Base-by-base conservation (phyloP, 106 monocot species). In the Gastrodia elata region DNA sequence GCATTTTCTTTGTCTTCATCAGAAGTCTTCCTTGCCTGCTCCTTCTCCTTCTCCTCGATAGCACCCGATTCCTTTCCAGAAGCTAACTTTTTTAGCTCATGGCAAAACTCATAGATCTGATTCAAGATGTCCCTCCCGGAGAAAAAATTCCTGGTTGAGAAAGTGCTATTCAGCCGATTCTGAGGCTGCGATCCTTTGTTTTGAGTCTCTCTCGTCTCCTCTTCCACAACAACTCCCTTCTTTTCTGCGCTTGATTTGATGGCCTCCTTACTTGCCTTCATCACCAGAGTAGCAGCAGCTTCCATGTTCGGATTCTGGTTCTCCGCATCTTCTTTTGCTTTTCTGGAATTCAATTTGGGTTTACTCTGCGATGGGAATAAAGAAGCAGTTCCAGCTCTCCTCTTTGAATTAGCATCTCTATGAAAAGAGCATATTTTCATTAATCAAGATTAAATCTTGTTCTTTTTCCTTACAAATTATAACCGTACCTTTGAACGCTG, bases 101-200 rank as follows among this genome's bases (percentile, higher is more conserved):
- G 39, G 71, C 88, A 97, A 74, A 97, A 90, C 39, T 93, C 97
- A 6, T 90, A 92, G 9, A 97, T 90, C 79, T 97, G 92, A 44
- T 79, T 61, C 73, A 78, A 27, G 1, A 78, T 67, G 13, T 78
- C 78, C 27, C 28, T 78, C 78, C 89, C 85, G 2, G 92, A 75
- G 55, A 92, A 92, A 46, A 96, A 71, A 75, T 92, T 92, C 70
- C 92, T 89, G 38, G 89, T 92, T 16, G 94, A 91, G 30, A 83
- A 38, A 14, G 80, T 91, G 80, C 85, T 91, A 82, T 37, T 91
- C 26, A 91, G 80, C 68, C 40, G 68, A 57, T 68, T 72, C 70
- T 57, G 73, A 61, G 64, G 61, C 48, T 44, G 73, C 2, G 64
- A 41, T 67, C 48, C 33, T 71, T 65, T 71, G 1, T 35, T 64